A percentile compares a stretch with the other conserved stretches of the same genome.
phyloP scores from a whole-genome alignment of 768 basidiomycete species.

The Sistotremastrum suecicum region DNA sequence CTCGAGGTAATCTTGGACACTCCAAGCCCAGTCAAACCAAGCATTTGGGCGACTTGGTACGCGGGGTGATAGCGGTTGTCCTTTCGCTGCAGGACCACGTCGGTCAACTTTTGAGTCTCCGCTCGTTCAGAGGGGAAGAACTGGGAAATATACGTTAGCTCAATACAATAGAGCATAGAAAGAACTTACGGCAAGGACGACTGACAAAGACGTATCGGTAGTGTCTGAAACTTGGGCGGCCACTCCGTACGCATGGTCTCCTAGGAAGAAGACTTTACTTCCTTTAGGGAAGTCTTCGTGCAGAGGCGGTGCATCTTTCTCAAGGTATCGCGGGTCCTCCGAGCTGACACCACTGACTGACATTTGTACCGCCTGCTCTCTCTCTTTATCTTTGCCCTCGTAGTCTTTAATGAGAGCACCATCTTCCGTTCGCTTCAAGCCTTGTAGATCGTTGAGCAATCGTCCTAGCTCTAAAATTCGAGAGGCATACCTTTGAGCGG shows the following conservation, averaged over 20 bases:
- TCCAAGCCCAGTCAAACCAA: constrained; percentile 64
- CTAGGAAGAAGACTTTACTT: constrained; percentile 90
- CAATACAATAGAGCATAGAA: neutral
- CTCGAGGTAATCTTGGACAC: constrained; percentile 88
- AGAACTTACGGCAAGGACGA: constrained; percentile 68
- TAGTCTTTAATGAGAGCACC: constrained; percentile 95
- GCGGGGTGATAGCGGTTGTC: constrained; percentile 61
- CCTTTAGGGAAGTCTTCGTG: constrained; percentile 83
- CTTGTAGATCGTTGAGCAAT: constrained; percentile 22
- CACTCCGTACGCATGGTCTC: constrained; percentile 89
- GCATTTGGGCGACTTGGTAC: constrained; percentile 58
- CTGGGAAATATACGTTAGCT: constrained; percentile 22
- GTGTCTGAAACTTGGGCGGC: constrained; percentile 80
- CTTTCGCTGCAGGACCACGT: constrained; percentile 36
- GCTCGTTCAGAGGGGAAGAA: constrained; percentile 76
- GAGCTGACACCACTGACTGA: constrained; percentile 64
- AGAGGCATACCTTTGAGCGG: constrained; percentile 66
- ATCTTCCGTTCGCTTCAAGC: constrained; percentile 76
- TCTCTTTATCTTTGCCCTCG: constrained; percentile 67
- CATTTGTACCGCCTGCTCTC: constrained; percentile 81
- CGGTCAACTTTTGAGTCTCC: constrained; percentile 70
- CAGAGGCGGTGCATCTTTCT: constrained; percentile 68
- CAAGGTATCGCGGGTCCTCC: constrained; percentile 81
- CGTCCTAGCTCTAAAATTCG: neutral
- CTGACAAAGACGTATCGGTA: constrained; percentile 53